Percentiles rank a stretch among this genome's conserved stretches.
phyloP scores from a whole-genome alignment of 371 early-diverging fungal species.

The Mucor irregularis region DNA sequence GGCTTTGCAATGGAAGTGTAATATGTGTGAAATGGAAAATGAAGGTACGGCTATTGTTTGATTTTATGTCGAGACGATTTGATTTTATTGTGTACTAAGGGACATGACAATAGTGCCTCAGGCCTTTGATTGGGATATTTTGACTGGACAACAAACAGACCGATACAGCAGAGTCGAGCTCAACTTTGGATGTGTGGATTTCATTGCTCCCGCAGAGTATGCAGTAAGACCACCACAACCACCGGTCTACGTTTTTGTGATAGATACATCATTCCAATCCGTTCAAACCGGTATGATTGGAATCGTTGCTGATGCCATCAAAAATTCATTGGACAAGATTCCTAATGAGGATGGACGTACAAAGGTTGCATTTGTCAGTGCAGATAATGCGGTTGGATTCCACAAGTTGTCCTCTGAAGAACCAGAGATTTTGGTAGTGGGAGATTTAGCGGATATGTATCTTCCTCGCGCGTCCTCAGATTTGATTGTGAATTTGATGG shows the following conservation, averaged over 20 bases:
- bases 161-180: constrained; percentile 75
- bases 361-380: constrained; percentile 77
- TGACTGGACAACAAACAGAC: constrained; percentile 63
- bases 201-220: constrained; percentile 80
- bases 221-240: constrained; percentile 86
- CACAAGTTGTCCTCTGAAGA: constrained; percentile 72
- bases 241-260: constrained; percentile 80
- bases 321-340: constrained; percentile 66
- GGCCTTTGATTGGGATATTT: constrained; percentile 78
- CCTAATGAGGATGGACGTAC: constrained; percentile 81
- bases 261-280: constrained; percentile 76
- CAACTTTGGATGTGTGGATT: constrained; percentile 76
- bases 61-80: background rate
- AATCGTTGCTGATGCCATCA: constrained; percentile 62
- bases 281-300: constrained; percentile 65
- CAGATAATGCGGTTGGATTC: constrained; percentile 76
- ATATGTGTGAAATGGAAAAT: constrained; percentile 78
- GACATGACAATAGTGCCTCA: constrained; percentile 58
- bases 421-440: constrained; percentile 81
- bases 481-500: constrained; percentile 76
- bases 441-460: constrained; percentile 75
- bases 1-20: constrained; percentile 82
- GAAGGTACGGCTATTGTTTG: constrained; percentile 52
- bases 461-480: constrained; percentile 72
- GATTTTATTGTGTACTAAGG: background rate